Evolutionary conservation across 805 yeast species (phyloP).

Genomic region (Teunomyces kruisii): DNA sequence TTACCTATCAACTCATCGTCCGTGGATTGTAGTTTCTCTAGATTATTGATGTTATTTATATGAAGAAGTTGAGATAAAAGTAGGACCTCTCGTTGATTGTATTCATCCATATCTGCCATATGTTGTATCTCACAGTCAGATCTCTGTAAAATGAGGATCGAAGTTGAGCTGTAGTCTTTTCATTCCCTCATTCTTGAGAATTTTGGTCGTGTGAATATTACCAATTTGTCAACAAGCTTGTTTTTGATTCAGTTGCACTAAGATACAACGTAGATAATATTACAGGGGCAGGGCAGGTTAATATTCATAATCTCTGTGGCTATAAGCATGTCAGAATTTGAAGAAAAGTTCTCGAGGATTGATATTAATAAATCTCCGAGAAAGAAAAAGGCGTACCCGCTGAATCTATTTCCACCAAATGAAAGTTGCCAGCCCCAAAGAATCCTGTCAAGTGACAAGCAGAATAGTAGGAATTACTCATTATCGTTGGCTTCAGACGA

Average conservation of each 20-base stretch:
- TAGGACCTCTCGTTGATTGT: slow-evolving; percentile 30
- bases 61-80: slow-evolving; percentile 40
- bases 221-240: slow-evolving; percentile 8
- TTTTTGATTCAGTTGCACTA: neutral
- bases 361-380: slow-evolving; percentile 25
- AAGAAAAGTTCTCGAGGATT: slow-evolving; percentile 31
- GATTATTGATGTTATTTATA: slow-evolving; percentile 28
- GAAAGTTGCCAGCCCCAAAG: neutral
- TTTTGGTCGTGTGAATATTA: neutral
- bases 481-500: neutral
- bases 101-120: neutral
- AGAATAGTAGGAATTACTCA: neutral
- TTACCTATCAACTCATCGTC: slow-evolving; percentile 18
- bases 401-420: slow-evolving; percentile 14
- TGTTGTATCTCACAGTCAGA: neutral
- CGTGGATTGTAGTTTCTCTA: slow-evolving; percentile 13
- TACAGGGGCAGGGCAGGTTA: neutral
- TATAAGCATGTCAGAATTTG: slow-evolving; percentile 17
- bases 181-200: neutral
- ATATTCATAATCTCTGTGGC: neutral
- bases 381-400: slow-evolving; percentile 24
- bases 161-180: neutral
- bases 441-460: neutral
- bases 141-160: neutral
- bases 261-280: neutral